Evolutionary conservation across 352 stramenopile species (phyloP).

Genomic region (Phytophthora parvispora): DNA sequence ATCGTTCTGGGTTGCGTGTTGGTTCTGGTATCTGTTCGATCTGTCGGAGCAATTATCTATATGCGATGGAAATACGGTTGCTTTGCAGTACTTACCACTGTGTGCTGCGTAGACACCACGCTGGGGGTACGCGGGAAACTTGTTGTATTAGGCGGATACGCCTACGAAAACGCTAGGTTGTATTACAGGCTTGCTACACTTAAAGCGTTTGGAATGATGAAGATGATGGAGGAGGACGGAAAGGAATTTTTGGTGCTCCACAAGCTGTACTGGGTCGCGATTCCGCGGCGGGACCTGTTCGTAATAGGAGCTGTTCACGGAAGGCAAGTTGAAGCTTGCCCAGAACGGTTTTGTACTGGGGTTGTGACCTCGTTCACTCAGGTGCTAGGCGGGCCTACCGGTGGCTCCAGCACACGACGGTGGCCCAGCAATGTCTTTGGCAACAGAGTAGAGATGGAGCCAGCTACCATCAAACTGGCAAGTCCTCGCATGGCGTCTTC

Average conservation of each 20-base stretch:
- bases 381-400: conserved; percentile 19
- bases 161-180: conserved; percentile 22
- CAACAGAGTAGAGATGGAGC: conserved; percentile 19
- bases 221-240: conserved; percentile 26
- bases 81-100: conserved; percentile 18
- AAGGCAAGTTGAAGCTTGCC: conserved; percentile 23
- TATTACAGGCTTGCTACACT: conserved; percentile 31
- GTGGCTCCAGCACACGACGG: neutral
- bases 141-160: conserved; percentile 31
- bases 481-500: neutral
- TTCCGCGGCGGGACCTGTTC: conserved; percentile 30
- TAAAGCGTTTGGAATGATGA: conserved; percentile 41
- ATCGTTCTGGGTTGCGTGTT: conserved; percentile 33
- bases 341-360: conserved; percentile 17
- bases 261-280: conserved; percentile 32
- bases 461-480: conserved; percentile 10
- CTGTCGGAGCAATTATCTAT: conserved; percentile 29
- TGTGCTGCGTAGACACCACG: conserved; percentile 31
- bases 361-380: conserved; percentile 32
- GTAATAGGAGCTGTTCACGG: conserved; percentile 33
- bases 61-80: conserved; percentile 22
- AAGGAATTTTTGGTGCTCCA: conserved; percentile 33
- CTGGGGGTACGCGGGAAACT: conserved; percentile 27
- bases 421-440: conserved; percentile 12
- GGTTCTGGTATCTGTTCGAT: conserved; percentile 26